These are phyloP conservation scores for Sphaerulina vaccinii DNA, from an alignment of 2,329 filamentous ascomycete genomes.

Conservation along the genomic window DNA sequence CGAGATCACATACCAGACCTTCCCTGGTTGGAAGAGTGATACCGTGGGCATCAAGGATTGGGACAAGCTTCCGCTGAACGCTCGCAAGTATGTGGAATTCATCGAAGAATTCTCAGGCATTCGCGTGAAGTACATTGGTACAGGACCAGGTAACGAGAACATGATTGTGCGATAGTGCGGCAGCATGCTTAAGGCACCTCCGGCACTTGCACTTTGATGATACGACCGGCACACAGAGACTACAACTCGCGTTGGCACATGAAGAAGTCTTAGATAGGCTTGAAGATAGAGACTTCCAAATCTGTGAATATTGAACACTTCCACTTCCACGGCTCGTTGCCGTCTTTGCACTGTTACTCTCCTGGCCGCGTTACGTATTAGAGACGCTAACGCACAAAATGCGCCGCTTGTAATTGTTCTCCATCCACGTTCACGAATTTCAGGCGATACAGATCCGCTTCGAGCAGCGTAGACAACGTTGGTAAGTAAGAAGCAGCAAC, in stretches of 20 bases:
- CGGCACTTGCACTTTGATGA: background rate
- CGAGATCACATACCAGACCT: conserved; percentile 65
- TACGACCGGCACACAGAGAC: background rate
- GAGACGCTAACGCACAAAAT: too few relatives aligned
- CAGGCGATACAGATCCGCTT: too few relatives aligned
- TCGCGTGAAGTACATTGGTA: conserved; percentile 64
- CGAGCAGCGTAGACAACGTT: too few relatives aligned
- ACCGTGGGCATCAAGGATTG: conserved; percentile 62
- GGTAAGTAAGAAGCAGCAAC: too few relatives aligned
- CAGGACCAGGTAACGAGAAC: conserved; percentile 63
- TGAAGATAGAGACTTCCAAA: background rate
- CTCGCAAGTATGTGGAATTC: conserved; percentile 64
- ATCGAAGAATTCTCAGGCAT: conserved; percentile 67
- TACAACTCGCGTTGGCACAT: background rate
- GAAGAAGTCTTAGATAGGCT: conserved; percentile 7
- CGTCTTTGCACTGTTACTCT: too few relatives aligned
- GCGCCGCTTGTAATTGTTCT: too few relatives aligned
- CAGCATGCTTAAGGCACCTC: background rate
- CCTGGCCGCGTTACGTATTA: too few relatives aligned
- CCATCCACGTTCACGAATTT: too few relatives aligned
- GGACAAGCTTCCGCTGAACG: conserved; percentile 62
- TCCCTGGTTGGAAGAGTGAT: conserved; percentile 67
- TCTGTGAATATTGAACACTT: background rate
- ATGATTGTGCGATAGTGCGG: conserved; percentile 56
- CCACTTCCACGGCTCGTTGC: background rate